These are phyloP conservation scores for Arabidopsis arenosa DNA, from an alignment of 345 rosid genomes.

Conservation along the genomic window DNA sequence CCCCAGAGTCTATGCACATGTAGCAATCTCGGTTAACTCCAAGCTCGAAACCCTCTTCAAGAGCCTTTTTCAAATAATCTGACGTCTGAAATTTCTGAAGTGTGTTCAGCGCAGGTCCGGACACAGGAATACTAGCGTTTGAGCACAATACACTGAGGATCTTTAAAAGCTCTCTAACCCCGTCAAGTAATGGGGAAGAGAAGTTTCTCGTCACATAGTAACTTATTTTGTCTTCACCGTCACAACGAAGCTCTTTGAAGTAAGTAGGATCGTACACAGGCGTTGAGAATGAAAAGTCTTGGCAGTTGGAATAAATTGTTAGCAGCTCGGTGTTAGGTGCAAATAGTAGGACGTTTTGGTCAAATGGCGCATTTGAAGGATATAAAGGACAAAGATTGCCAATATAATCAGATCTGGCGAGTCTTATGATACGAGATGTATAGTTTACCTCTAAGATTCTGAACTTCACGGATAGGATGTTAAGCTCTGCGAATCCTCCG, in stretches of 20 bases:
- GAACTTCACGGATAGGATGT: slow-evolving; percentile 26
- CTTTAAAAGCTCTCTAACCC: not conserved
- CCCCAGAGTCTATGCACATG: slow-evolving; percentile 12
- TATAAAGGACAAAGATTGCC: slow-evolving; percentile 28
- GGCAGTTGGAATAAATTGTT: slow-evolving; percentile 46
- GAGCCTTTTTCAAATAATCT: slow-evolving; percentile 21
- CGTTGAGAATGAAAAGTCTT: not conserved
- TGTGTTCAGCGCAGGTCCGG: not conserved
- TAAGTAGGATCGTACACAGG: not conserved
- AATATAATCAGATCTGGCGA: slow-evolving; percentile 44
- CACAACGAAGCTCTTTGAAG: not conserved
- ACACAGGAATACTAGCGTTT: slow-evolving; percentile 30
- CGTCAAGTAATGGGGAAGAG: not conserved
- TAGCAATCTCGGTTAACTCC: slow-evolving; percentile 25
- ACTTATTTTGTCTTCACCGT: not conserved
- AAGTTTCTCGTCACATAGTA: slow-evolving; percentile 25
- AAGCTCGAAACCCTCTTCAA: slow-evolving; percentile 37
- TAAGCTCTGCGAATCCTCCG: slow-evolving; percentile 12
- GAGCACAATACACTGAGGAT: slow-evolving; percentile 3
- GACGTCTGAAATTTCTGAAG: rapidly evolving
- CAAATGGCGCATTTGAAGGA: slow-evolving; percentile 17
- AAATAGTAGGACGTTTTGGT: not conserved
- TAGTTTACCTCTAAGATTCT: slow-evolving; percentile 30
- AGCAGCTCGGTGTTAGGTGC: slow-evolving; percentile 7
- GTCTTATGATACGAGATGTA: not conserved